These are phyloP conservation scores for Rosa lucieae DNA, from an alignment of 306 rosid genomes.

Conservation along the genomic window DNA sequence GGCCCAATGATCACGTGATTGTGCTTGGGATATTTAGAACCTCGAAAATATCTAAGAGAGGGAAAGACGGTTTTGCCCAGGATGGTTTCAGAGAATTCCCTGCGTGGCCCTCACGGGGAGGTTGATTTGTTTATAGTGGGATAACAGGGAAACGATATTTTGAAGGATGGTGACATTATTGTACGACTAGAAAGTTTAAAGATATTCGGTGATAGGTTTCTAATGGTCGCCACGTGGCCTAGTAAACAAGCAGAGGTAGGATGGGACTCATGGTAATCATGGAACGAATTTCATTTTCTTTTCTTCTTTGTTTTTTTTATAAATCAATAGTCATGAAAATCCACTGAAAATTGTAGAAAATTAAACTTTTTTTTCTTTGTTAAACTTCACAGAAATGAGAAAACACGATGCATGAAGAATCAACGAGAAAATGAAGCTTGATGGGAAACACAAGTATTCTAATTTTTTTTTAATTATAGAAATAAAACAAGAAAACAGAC, in stretches of 20 bases:
- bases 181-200: background rate
- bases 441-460: too few species aligned
- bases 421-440: too few species aligned
- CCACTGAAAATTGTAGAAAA: too few species aligned
- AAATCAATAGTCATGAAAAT: too few species aligned
- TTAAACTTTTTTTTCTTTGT: too few species aligned
- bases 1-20: background rate
- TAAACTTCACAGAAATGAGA: too few species aligned
- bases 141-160: background rate
- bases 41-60: slow-evolving; percentile 8
- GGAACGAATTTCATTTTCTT: too few species aligned
- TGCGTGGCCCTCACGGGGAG: background rate
- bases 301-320: too few species aligned
- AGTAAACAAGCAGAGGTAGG: background rate
- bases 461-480: too few species aligned
- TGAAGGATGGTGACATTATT: background rate
- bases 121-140: background rate
- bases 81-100: background rate
- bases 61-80: background rate
- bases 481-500: too few species aligned
- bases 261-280: background rate
- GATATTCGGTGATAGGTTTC: background rate
- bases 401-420: too few species aligned
- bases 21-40: slow-evolving; percentile 4
- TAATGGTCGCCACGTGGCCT: background rate